These are phyloP conservation scores for Quercus phellos DNA, from an alignment of 331 rosid species.

Conservation along the genomic window DNA sequence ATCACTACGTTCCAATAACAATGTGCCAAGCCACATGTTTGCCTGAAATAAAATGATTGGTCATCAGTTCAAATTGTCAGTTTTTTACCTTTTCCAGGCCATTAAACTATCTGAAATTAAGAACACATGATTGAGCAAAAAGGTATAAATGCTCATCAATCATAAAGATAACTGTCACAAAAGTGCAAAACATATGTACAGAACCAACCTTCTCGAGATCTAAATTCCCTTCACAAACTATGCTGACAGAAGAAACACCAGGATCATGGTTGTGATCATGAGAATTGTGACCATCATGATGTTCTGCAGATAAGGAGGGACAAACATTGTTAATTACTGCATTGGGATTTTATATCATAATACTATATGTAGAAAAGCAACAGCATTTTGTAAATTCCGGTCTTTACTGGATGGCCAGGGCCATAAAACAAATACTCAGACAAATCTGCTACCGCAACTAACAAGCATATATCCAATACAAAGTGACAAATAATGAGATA, in stretches of 20 bases:
- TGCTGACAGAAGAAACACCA: constrained; percentile 88
- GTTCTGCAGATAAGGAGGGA: constrained; percentile 40
- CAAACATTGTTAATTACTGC: not conserved
- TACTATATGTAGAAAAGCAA: not conserved
- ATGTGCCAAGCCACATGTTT: constrained; percentile 87
- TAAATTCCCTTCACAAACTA: constrained; percentile 92
- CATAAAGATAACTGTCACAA: not conserved
- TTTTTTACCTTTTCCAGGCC: not conserved
- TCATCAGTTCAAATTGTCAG: not conserved
- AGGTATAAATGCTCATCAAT: not conserved
- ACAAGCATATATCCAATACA: too few species aligned
- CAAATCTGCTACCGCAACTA: not conserved
- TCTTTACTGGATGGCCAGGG: not conserved
- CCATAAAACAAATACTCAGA: not conserved
- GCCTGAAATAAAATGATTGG: constrained; percentile 42
- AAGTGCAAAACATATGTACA: constrained; percentile 4
- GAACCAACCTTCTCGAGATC: constrained; percentile 85
- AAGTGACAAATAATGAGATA: too few species aligned
- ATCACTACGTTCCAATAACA: constrained; percentile 76
- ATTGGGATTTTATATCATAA: not conserved
- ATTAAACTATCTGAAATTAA: not conserved
- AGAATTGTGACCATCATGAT: constrained; percentile 59
- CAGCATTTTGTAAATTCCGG: not conserved
- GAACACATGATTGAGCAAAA: not conserved
- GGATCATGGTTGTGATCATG: constrained; percentile 92